phyloP scores from a whole-genome alignment of 2,329 filamentous ascomycete genomes.

The Aspergillus felis region DNA sequence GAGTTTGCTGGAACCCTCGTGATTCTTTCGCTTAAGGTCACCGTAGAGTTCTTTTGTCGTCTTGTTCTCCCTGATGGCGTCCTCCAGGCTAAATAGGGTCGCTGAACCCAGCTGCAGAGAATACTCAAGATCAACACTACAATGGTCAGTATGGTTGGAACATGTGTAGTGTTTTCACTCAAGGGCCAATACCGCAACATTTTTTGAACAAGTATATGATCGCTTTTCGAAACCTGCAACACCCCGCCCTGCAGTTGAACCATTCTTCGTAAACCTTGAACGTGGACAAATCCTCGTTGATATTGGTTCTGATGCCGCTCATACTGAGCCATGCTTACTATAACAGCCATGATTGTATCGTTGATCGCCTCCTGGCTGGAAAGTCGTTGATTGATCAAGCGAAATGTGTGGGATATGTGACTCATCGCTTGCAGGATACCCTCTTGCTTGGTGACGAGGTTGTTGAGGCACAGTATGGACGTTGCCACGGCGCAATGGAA shows the following conservation, averaged over 20 bases:
- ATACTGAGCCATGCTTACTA: background rate
- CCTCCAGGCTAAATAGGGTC: background rate
- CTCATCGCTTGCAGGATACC: background rate
- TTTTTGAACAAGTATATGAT: background rate
- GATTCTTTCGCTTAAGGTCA: background rate
- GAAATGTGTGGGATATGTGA: background rate
- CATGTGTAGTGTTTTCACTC: background rate
- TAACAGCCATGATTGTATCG: background rate
- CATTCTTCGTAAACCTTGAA: background rate
- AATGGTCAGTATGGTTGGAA: background rate
- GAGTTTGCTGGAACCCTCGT: background rate
- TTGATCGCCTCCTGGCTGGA: background rate
- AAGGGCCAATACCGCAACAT: background rate
- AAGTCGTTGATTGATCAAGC: background rate
- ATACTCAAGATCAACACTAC: background rate
- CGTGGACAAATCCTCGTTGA: background rate
- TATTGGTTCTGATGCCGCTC: background rate
- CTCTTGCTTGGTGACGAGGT: background rate
- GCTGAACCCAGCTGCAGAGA: background rate
- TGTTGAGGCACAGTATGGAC: background rate
- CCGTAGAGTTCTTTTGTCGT: background rate
- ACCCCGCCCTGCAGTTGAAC: background rate
- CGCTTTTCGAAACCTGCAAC: background rate
- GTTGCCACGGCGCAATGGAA: background rate
- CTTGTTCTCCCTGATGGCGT: background rate